Evolutionary conservation across 139 green algal genomes (phyloP), one percentile per base, ranked within the genome.

Genomic region (Coelastrella sp.): DNA sequence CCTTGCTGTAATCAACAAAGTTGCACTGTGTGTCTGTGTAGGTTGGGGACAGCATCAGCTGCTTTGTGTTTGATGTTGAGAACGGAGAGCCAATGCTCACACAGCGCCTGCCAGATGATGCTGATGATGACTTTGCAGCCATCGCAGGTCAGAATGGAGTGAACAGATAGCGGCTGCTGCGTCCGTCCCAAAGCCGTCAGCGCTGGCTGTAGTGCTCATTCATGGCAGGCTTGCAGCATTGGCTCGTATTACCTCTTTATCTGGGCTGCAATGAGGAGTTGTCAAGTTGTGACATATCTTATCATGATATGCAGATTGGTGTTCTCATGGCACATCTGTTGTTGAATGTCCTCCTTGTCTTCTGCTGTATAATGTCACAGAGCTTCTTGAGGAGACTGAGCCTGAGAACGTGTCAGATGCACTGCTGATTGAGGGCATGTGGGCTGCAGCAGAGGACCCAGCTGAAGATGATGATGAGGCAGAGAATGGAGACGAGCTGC

Each of bases 91-190:
- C 88, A 32, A 40, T 27, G 30, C 87, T 93, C 74, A 93, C 86
- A 1, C 90, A 93, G 79, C 89, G 84, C 77, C 85, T 86, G 15
- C 64, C 89, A 50, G 88, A 88, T 51, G 90, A 91, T 19, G 73
- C 89, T 21, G 63, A 84, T 30, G 41, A 87, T 66, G 86, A 83
- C 1, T 40, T 74, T 50, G 66, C 62, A 71, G 62, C 62, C 40
- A 25, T 41, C 15, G 62, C 62, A 71, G 62, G 30, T 71, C 7
- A 43, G 62, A 17, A 41, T 40, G 62, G 23, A 17, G 17, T 72
- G 62, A 72, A 72, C 62, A 23, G 45, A 13, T 13, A 0, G 11
- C n/a, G n/a, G n/a, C n/a, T n/a, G n/a, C n/a, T n/a, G n/a, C n/a
- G n/a, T n/a, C n/a, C n/a, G n/a, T n/a, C n/a, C n/a, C n/a, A n/a